phyloP scores from a whole-genome alignment of 371 early-diverging fungal species.

The Furculomyces boomerangus region DNA sequence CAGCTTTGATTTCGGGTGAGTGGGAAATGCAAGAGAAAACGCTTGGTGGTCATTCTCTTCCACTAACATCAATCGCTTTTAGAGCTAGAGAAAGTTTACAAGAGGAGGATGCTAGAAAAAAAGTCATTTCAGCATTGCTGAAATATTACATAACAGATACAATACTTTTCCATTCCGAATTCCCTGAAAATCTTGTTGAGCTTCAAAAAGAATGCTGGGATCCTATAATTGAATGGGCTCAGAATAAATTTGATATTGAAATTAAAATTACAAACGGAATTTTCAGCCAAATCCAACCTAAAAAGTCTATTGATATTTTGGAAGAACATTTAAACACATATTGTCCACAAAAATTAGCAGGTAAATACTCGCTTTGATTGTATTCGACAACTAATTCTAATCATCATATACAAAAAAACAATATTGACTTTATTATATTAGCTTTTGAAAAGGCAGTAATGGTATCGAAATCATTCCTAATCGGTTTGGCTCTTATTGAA shows the following conservation, averaged over 20 bases:
- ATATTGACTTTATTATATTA: neutral
- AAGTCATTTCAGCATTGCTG: constrained; percentile 55
- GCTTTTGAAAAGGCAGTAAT: constrained; percentile 81
- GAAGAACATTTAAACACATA: constrained; percentile 31
- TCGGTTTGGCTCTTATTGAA: constrained; percentile 64
- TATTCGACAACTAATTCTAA: too few species aligned
- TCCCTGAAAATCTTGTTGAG: constrained; percentile 50
- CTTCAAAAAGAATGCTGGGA: constrained; percentile 66
- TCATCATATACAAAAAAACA: too few species aligned
- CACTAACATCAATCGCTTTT: constrained; percentile 77
- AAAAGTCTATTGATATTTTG: constrained; percentile 35
- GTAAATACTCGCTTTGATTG: constrained; percentile 4
- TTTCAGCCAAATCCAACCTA: constrained; percentile 41
- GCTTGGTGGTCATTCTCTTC: constrained; percentile 67
- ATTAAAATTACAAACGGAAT: constrained; percentile 57
- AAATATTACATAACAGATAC: constrained; percentile 77
- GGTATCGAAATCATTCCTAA: constrained; percentile 76
- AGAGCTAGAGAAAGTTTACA: constrained; percentile 59
- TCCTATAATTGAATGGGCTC: constrained; percentile 66
- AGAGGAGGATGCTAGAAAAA: constrained; percentile 28
- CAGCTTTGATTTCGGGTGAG: constrained; percentile 70
- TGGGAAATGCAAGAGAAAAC: constrained; percentile 75
- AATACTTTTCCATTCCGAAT: constrained; percentile 63
- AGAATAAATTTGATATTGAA: constrained; percentile 38
- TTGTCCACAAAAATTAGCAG: constrained; percentile 47